Conservation (phyloP, 2,329 filamentous ascomycete species). For the Ophiostoma pallidulum region DNA sequence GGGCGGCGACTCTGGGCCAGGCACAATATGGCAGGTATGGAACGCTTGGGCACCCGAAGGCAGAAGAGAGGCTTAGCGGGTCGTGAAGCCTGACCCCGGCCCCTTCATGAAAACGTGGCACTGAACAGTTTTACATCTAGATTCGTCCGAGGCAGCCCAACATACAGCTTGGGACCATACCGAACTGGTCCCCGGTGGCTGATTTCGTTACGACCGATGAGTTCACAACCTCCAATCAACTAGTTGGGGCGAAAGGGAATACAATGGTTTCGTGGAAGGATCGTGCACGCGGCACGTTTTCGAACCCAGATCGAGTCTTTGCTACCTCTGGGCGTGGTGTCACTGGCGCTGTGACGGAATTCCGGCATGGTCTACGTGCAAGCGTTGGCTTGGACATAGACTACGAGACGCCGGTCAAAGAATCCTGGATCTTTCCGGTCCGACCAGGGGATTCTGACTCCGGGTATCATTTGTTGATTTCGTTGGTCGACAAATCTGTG, state of each 20-base stretch:
- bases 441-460: slow-evolving; percentile 16
- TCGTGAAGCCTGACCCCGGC: no score
- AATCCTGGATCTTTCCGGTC: slow-evolving; percentile 42
- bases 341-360: slow-evolving; percentile 56
- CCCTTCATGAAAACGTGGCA: background rate
- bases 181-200: slow-evolving; percentile 53
- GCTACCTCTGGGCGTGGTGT: slow-evolving; percentile 55
- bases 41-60: no score
- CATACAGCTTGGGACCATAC: slow-evolving; percentile 48
- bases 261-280: slow-evolving; percentile 16
- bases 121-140: slow-evolving; percentile 23
- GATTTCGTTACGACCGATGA: slow-evolving; percentile 42
- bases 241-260: slow-evolving; percentile 13
- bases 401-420: slow-evolving; percentile 37
- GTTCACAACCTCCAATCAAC: slow-evolving; percentile 23
- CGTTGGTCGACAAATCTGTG: slow-evolving; percentile 39
- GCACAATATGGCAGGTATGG: slow-evolving; percentile 63
- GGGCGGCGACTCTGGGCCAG: slow-evolving; percentile 68
- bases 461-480: slow-evolving; percentile 36
- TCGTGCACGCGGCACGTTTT: slow-evolving; percentile 38
- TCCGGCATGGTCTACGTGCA: slow-evolving; percentile 61
- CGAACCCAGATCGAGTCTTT: slow-evolving; percentile 53
- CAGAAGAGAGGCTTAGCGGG: background rate
- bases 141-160: slow-evolving; percentile 38
- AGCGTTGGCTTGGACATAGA: slow-evolving; percentile 52